A percentile compares a stretch with the other conserved stretches of the same genome.
These are phyloP conservation scores for Camptophora hylomeconis DNA, from an alignment of 2,329 filamentous ascomycete genomes.

Conservation along the genomic window DNA sequence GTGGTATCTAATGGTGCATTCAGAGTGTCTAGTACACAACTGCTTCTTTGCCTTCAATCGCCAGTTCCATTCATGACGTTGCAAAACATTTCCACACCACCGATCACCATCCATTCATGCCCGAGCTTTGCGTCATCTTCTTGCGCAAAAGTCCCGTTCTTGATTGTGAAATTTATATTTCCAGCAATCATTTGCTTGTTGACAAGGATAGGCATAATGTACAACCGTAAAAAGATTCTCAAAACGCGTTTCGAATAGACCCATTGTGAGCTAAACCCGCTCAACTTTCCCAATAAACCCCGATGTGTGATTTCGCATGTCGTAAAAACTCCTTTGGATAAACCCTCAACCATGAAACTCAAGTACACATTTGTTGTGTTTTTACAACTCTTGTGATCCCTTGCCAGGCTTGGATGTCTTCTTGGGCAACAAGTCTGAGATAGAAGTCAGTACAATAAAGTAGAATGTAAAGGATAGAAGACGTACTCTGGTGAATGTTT, in stretches of 20 bases:
- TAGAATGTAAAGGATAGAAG: conserved; percentile 1
- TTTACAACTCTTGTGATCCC: conserved; percentile 91
- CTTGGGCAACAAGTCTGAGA: conserved; percentile 88
- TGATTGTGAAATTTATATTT: no score
- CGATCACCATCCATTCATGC: no score
- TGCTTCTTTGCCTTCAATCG: no score
- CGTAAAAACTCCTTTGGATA: conserved; percentile 61
- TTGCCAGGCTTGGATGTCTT: conserved; percentile 95
- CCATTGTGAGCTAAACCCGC: conserved; percentile 42
- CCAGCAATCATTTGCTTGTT: no score
- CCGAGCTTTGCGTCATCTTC: no score
- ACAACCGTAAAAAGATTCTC: conserved; percentile 36
- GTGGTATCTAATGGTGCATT: conserved; percentile 6
- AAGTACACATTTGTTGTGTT: no score
- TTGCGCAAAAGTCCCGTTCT: no score
- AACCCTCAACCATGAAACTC: conserved; percentile 51
- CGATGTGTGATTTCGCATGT: conserved; percentile 50
- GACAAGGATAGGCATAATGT: conserved; percentile 50
- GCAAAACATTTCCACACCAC: conserved; percentile 25
- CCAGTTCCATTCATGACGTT: conserved; percentile 21
- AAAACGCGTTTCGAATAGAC: conserved; percentile 31
- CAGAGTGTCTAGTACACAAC: no score
- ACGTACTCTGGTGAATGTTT: conserved; percentile 94
- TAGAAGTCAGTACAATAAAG: conserved; percentile 29
- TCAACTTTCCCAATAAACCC: conserved; percentile 56